These are phyloP conservation scores for Dactylis glomerata DNA, from an alignment of 176 grass and related monocot genomes.

Conservation along the genomic window DNA sequence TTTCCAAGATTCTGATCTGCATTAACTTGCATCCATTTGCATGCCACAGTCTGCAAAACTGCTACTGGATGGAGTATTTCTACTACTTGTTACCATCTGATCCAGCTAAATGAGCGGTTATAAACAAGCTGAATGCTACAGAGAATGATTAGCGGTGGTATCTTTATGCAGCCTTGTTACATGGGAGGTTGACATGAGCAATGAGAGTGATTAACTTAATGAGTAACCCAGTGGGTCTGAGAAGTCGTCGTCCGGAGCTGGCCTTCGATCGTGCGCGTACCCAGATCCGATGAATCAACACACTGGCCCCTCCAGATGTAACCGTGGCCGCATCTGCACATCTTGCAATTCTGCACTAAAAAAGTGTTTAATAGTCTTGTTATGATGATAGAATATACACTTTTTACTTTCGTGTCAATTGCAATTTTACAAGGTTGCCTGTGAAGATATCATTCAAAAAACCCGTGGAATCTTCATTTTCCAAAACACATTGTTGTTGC, in stretches of 20 bases:
- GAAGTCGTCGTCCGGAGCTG: not conserved
- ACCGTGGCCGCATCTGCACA: too few species aligned
- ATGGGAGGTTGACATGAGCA: not conserved
- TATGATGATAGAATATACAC: too few species aligned
- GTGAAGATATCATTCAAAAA: too few species aligned
- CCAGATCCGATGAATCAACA: too few species aligned
- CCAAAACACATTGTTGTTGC: too few species aligned
- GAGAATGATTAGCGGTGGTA: not conserved
- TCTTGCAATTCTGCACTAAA: too few species aligned
- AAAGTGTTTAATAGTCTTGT: too few species aligned
- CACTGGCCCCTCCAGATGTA: too few species aligned
- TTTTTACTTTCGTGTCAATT: too few species aligned
- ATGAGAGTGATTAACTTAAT: not conserved
- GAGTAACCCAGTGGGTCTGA: not conserved
- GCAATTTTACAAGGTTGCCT: too few species aligned
- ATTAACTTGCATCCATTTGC: slow-evolving; percentile 8
- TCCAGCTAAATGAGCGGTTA: not conserved
- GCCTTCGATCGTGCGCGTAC: not conserved
- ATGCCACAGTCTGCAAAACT: not conserved
- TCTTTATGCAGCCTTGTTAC: not conserved
- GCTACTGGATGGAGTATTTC: not conserved
- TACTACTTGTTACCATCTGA: not conserved
- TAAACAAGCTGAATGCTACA: not conserved
- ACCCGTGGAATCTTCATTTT: too few species aligned
- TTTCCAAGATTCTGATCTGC: slow-evolving; percentile 42